Conservation (phyloP, 768 basidiomycete genomes). For the Fibroporia radiculosa region DNA sequence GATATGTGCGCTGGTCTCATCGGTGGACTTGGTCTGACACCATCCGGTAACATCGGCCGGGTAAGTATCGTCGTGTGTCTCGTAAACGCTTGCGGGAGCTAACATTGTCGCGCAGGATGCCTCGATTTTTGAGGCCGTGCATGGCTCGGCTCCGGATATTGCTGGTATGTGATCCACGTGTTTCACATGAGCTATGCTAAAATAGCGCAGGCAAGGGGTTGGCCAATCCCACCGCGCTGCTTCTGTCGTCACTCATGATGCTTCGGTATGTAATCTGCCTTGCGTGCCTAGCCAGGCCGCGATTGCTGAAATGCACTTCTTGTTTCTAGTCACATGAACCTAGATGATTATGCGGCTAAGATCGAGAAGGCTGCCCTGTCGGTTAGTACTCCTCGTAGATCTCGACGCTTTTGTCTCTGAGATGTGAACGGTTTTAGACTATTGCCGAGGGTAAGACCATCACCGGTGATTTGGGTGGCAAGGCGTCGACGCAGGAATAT, state of each 20-base stretch:
- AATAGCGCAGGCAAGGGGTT: constrained; percentile 64
- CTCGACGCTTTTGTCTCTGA: background rate
- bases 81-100: constrained; percentile 4
- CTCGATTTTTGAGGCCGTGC: constrained; percentile 98
- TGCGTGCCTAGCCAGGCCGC: too few species aligned
- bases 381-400: constrained; percentile 41
- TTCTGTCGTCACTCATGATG: constrained; percentile 97
- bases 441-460: constrained; percentile 95
- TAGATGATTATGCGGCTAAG: constrained; percentile 73
- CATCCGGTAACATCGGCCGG: constrained; percentile 95
- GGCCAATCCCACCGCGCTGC: constrained; percentile 98
- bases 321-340: constrained; percentile 77
- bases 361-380: constrained; percentile 89
- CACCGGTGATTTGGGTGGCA: constrained; percentile 94
- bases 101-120: constrained; percentile 60
- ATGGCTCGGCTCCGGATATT: constrained; percentile 99
- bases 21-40: constrained; percentile 94
- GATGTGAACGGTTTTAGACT: constrained; percentile 44
- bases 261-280: constrained; percentile 66
- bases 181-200: background rate
- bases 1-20: constrained; percentile 96
- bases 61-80: constrained; percentile 34
- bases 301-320: constrained; percentile 7
- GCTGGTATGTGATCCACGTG: constrained; percentile 49
- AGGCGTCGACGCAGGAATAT: constrained; percentile 83